Conservation (phyloP, 1,284 basidiomycete genomes). For the Ceratorhiza oryzae-sativae region DNA sequence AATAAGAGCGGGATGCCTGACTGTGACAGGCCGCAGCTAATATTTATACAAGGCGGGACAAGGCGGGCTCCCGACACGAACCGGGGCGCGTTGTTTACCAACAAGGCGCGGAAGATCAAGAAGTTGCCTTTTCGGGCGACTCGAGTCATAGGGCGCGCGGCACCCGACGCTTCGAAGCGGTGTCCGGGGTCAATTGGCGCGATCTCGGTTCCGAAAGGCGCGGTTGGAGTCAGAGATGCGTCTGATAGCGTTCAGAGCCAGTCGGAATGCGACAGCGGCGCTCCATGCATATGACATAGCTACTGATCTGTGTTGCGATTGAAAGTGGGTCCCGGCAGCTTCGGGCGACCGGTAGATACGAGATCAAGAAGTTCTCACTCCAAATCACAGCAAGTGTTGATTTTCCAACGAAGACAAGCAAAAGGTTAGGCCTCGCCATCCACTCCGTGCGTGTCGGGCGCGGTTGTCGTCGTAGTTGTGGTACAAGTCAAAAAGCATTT, state of each 20-base stretch:
- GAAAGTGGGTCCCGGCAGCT: neutral
- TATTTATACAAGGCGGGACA: slow-evolving; percentile 11
- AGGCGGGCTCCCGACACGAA: slow-evolving; percentile 26
- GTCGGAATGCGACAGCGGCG: neutral
- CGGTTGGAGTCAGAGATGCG: slow-evolving; percentile 26
- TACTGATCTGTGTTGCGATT: neutral
- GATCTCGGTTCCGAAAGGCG: slow-evolving; percentile 29
- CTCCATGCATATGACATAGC: neutral
- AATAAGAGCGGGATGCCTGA: neutral
- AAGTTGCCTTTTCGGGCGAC: slow-evolving; percentile 21
- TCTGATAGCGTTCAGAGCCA: neutral
- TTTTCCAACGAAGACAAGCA: neutral
- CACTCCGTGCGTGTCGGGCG: neutral
- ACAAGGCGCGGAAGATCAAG: neutral
- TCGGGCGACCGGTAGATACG: neutral
- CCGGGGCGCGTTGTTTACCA: slow-evolving; percentile 34
- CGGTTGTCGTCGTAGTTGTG: neutral
- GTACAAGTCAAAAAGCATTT: neutral
- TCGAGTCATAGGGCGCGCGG: slow-evolving; percentile 23
- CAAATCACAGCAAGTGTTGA: neutral
- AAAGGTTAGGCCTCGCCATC: neutral
- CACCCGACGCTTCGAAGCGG: slow-evolving; percentile 1
- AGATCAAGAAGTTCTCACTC: neutral
- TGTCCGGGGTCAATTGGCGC: slow-evolving; percentile 3
- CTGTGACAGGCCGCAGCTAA: neutral